Percentiles rank a stretch among this genome's conserved stretches.
Conservation (phyloP, 331 rosid species). For the Acacia pycnantha region DNA sequence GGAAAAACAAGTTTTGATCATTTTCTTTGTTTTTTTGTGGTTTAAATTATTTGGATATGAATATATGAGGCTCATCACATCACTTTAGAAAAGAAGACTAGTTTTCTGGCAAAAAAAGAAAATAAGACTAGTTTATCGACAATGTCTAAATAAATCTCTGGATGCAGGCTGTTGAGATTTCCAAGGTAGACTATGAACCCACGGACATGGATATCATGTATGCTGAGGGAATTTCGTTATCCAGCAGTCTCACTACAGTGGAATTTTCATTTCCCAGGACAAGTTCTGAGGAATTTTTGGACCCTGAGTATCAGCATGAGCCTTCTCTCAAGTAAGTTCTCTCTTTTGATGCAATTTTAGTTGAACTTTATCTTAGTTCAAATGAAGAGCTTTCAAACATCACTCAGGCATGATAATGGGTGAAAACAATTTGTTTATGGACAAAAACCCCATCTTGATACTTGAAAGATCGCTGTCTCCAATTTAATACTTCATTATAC, state of each 20-base stretch:
- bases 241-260: constrained; percentile 57
- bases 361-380: not conserved
- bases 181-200: constrained; percentile 66
- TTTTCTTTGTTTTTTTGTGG: not conserved
- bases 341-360: constrained; percentile 9
- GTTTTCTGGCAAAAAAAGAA: not conserved
- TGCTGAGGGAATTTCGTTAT: constrained; percentile 75
- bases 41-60: constrained; percentile 10
- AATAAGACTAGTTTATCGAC: constrained; percentile 5
- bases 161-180: constrained; percentile 80
- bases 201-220: constrained; percentile 80
- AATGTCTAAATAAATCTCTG: constrained; percentile 21
- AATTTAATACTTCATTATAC: not conserved
- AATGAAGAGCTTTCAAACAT: constrained; percentile 4
- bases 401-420: not conserved
- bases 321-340: constrained; percentile 54
- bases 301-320: constrained; percentile 45
- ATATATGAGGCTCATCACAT: constrained; percentile 15
- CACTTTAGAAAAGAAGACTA: not conserved
- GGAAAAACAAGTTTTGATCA: not conserved
- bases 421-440: not conserved
- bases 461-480: not conserved
- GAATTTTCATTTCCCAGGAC: constrained; percentile 64
- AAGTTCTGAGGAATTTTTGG: constrained; percentile 42
- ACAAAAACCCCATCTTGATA: not conserved